Evolutionary conservation across 2,329 filamentous ascomycete genomes (phyloP).

Genomic region (Ilyonectria sp.): DNA sequence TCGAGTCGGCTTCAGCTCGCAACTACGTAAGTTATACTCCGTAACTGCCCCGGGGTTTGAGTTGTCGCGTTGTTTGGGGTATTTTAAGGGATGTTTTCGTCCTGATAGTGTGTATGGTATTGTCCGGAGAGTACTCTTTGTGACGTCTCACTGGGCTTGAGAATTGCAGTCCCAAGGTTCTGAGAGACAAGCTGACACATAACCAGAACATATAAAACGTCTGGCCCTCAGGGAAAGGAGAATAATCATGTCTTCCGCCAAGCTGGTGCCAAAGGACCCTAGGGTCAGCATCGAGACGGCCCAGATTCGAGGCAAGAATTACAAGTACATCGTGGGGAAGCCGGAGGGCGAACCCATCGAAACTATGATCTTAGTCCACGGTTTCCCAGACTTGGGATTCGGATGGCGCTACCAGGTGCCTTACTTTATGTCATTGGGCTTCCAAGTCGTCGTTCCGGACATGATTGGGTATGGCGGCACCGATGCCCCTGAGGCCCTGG

Average conservation of each 20-base stretch:
- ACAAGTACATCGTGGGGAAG: conserved; percentile 74
- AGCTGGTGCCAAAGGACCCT: conserved; percentile 76
- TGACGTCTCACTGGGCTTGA: neutral
- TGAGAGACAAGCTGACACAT: neutral
- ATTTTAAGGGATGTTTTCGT: neutral
- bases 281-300: conserved; percentile 76
- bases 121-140: neutral
- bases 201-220: conserved; percentile 2
- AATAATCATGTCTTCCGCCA: conserved; percentile 68
- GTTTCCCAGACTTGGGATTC: conserved; percentile 86
- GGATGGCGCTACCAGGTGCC: conserved; percentile 95
- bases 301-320: conserved; percentile 77
- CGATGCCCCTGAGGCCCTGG: conserved; percentile 73
- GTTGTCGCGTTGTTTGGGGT: neutral
- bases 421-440: conserved; percentile 77
- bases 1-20: conserved; percentile 6
- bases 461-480: conserved; percentile 90
- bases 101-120: neutral
- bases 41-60: neutral
- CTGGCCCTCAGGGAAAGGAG: neutral
- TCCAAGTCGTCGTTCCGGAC: conserved; percentile 87
- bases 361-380: conserved; percentile 75
- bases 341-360: conserved; percentile 61
- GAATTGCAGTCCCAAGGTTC: neutral
- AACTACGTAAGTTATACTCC: conserved; percentile 18